phyloP scores from a whole-genome alignment of 441 rosid species.

The Rhodomyrtus psidioides region DNA sequence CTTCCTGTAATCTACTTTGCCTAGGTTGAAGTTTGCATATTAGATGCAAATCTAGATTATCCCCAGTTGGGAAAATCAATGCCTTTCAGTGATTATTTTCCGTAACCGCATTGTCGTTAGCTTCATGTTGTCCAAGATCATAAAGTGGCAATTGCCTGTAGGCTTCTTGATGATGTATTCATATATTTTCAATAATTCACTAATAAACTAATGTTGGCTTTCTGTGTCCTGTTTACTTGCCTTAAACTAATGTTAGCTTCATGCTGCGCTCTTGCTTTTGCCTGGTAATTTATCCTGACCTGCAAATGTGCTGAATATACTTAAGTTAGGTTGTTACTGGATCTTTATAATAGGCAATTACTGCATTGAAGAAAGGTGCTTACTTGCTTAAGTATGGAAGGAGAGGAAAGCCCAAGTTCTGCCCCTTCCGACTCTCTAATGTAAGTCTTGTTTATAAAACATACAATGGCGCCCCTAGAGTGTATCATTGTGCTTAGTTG shows the following conservation, averaged over 20 bases:
- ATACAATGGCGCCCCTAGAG: background rate
- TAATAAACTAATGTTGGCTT: background rate
- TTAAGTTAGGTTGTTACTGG: slow-evolving; percentile 21
- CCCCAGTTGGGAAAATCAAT: background rate
- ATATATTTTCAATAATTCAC: background rate
- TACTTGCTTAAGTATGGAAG: slow-evolving; percentile 95
- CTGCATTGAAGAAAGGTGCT: slow-evolving; percentile 93
- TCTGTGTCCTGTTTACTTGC: background rate
- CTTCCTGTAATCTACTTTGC: background rate
- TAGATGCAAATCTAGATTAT: background rate
- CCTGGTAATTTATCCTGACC: background rate
- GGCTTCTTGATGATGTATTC: background rate
- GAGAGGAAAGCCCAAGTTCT: slow-evolving; percentile 97
- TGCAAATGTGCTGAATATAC: slow-evolving; percentile 15
- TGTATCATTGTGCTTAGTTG: background rate
- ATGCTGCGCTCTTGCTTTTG: background rate
- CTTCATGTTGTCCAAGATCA: background rate
- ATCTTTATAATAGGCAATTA: slow-evolving; percentile 73
- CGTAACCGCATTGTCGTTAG: background rate
- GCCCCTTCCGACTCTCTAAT: slow-evolving; percentile 96
- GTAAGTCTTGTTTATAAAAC: slow-evolving; percentile 36
- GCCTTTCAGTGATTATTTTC: background rate
- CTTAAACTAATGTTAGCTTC: background rate
- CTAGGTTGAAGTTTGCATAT: background rate
- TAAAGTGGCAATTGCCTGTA: background rate